Base-by-base conservation (phyloP, 805 yeast species). In the Phaffomyces opuntiae region DNA sequence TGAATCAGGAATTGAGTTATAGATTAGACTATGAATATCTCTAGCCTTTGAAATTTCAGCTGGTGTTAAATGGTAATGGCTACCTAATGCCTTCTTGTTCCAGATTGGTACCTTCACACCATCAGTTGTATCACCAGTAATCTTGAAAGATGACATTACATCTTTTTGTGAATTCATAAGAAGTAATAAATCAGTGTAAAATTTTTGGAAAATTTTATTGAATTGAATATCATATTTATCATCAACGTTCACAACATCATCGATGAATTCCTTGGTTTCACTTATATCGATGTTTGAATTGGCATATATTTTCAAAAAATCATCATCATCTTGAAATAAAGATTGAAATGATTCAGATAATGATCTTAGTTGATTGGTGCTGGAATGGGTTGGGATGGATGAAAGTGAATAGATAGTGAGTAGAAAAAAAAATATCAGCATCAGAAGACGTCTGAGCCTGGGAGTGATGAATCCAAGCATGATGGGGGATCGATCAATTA, bases 201-300 rank as follows among this genome's bases (percentile, higher is more conserved):
- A 32, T 40, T 36, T 42, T 53, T 35, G 58, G 11, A 38, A 32
- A 34, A 46, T 16, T 36, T 36, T 39, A 25, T 44, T 44, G 43
- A 44, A 44, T 24, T 31, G 26, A 35, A 29, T 39, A n/a, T 41
- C 48, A 19, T 46, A 42, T 29, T 46, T 42, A 42, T 46, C 41
- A n/a, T 42, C 42, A 32, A 37, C 2, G 21, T 35, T 42, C 14
- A 46, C 34, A 16, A 46, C 34, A 16, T 46, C 49, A 6, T 35
- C 36, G 7, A 9, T 42, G 35, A 35, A 46, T 21, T 21, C 14
- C n/a, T 41, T 38, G 12, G 45, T 33, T 26, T 42, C 43, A 7
- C 43, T 39, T 21, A 46, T 42, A 16, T 46, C 49, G 6, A 46
- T 17, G 29, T 46, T 46, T 9, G 49, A 46, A 29, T 46, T 46